Evolutionary conservation across 169 alveolate species (phyloP).

Genomic region (Plasmodium vivax): DNA sequence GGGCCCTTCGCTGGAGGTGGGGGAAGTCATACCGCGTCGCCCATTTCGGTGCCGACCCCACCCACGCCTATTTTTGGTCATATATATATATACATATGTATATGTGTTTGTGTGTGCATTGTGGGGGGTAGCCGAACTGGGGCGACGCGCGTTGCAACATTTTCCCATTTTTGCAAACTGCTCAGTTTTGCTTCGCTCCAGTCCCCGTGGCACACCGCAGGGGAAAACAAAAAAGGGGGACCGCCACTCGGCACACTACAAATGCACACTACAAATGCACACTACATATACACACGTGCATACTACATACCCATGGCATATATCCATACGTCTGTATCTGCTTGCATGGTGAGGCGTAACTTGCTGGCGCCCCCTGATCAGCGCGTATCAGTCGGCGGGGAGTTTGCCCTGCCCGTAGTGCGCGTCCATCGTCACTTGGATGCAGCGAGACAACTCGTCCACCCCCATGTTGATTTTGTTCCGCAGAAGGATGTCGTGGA

Average conservation of each 20-base stretch:
- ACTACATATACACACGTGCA: too few species aligned
- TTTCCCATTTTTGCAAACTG: neutral
- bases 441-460: slow-evolving; percentile 3
- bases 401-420: neutral
- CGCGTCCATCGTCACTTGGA: slow-evolving; percentile 24
- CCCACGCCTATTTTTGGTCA: neutral
- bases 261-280: neutral
- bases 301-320: too few species aligned
- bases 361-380: neutral
- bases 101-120: neutral
- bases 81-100: too few species aligned
- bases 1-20: neutral
- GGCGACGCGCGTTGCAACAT: neutral
- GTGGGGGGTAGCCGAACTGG: neutral
- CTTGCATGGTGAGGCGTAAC: neutral
- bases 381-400: neutral
- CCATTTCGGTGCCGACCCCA: neutral
- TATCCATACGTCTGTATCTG: too few species aligned
- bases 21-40: neutral
- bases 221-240: neutral
- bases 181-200: neutral
- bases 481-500: slow-evolving; percentile 21
- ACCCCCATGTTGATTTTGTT: slow-evolving; percentile 7
- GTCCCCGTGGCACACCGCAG: neutral
- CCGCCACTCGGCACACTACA: neutral